Base-by-base conservation (phyloP, 495 filamentous ascomycete species). In the Penicillium maclennaniae region DNA sequence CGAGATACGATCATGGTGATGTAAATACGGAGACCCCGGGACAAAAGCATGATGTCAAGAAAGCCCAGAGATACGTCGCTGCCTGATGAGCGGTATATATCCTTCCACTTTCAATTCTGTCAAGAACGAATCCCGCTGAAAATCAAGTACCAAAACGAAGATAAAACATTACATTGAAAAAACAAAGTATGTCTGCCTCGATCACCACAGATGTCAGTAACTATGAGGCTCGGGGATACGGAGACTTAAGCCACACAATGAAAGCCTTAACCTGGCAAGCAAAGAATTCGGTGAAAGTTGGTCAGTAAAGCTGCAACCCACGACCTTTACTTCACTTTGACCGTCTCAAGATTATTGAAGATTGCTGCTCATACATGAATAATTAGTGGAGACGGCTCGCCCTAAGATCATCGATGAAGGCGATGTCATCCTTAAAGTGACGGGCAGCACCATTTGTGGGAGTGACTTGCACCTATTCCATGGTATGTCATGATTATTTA, bases 371-470 rank as follows among this genome's bases (percentile, higher is more conserved):
- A 52, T 52, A 52, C 28, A 34, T 51, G 43, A 27, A 58, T 27
- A 21, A 45, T 45, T 45, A 70, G 77, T 80, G 50, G 77, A 86
- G 7, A 74, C 76, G 0, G 74, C 80, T 5, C 83, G 83, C 56
- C 87, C 88, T 4, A 77, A 69, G 48, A 77, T 92, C 55, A 68
- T 87, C 49, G 86, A 92, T 59, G 76, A 82, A 47, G 66, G 71
- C 40, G 89, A 92, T 62, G 87, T 89, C 14, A 88, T 95, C 56
- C 69, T 91, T 41, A 88, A 84, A 51, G 82, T 92, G 34, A 92
- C 89, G 3, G 87, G 88, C 6, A 83, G 74, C 51, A 92, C 88
- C 2, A 82, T 95, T 49, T 92, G 89, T 69, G 89, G 89, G 5
- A 84, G 78, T 52, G 89, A 95, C 60, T 73, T 92, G 10, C 89